A percentile compares a stretch with the other conserved stretches of the same genome.
Conservation (phyloP, 2,329 filamentous ascomycete genomes). For the Triangularia setosa region DNA sequence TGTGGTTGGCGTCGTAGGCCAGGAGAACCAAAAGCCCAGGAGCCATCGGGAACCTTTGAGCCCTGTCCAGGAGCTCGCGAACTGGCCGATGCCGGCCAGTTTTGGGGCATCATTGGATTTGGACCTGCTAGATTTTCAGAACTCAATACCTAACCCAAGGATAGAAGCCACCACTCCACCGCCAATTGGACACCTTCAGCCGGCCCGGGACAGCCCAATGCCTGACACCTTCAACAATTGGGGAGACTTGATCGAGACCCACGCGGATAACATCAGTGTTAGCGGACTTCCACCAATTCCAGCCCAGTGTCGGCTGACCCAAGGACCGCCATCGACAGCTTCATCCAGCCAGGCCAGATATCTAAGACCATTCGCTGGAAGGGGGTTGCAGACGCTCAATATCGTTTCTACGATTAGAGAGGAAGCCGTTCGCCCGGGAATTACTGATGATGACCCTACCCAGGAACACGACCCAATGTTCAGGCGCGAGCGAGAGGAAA, state of each 20-base stretch:
- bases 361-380: slow-evolving; percentile 52
- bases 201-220: slow-evolving; percentile 40
- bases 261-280: slow-evolving; percentile 29
- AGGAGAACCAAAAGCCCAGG: slow-evolving; percentile 52
- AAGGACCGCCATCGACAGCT: slow-evolving; percentile 47
- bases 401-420: slow-evolving; percentile 30
- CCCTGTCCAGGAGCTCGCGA: slow-evolving; percentile 44
- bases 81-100: slow-evolving; percentile 38
- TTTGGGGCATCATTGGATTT: slow-evolving; percentile 41
- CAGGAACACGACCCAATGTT: slow-evolving; percentile 7
- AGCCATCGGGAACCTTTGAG: slow-evolving; percentile 49
- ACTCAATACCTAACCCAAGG: slow-evolving; percentile 15
- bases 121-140: slow-evolving; percentile 27
- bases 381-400: slow-evolving; percentile 52
- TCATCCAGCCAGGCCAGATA: slow-evolving; percentile 50
- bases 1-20: slow-evolving; percentile 27
- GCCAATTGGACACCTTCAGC: slow-evolving; percentile 27
- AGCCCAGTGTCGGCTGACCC: slow-evolving; percentile 47
- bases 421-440: slow-evolving; percentile 5
- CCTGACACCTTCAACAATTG: slow-evolving; percentile 53
- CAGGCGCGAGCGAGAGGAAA: slow-evolving; percentile 8
- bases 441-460: neutral
- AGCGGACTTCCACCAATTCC: slow-evolving; percentile 43
- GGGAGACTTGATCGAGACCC: slow-evolving; percentile 42
- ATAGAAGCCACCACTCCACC: slow-evolving; percentile 16